phyloP scores from a whole-genome alignment of 169 alveolate genomes.

The Babesia ovis region DNA sequence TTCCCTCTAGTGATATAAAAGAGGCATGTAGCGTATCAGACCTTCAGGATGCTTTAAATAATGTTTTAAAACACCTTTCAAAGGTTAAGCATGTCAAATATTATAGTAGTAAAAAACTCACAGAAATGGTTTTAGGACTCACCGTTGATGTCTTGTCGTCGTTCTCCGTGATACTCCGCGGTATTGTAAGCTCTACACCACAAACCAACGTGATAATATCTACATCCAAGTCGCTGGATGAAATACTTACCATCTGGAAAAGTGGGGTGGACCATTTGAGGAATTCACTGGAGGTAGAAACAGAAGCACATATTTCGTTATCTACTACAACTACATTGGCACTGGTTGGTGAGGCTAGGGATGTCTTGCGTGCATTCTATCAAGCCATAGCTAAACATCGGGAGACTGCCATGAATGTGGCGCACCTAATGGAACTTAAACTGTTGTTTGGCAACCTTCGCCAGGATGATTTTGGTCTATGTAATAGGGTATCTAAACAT shows the following conservation, averaged over 20 bases:
- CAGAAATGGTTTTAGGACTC: constrained; percentile 14
- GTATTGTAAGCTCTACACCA: neutral
- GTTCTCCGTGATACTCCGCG: neutral
- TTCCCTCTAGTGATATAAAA: constrained; percentile 1
- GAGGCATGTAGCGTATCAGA: neutral
- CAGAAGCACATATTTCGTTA: neutral
- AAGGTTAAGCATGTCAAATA: constrained; percentile 9
- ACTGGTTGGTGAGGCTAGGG: neutral
- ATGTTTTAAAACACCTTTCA: constrained; percentile 1
- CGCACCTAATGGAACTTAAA: constrained; percentile 8
- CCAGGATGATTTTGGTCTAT: neutral
- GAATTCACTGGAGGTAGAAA: neutral
- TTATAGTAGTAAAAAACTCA: neutral
- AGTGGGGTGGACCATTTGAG: constrained; percentile 1
- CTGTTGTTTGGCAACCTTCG: neutral
- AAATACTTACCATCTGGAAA: neutral
- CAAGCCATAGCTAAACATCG: neutral
- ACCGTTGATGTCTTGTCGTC: neutral
- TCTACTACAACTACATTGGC: neutral
- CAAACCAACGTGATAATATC: neutral
- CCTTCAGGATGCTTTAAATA: neutral
- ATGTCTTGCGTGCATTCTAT: neutral
- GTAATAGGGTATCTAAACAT: neutral
- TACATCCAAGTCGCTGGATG: neutral
- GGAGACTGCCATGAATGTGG: neutral